A percentile compares a stretch with the other conserved stretches of the same genome.
phyloP scores from a whole-genome alignment of 306 rosid genomes.

The Nissolia schottii region DNA sequence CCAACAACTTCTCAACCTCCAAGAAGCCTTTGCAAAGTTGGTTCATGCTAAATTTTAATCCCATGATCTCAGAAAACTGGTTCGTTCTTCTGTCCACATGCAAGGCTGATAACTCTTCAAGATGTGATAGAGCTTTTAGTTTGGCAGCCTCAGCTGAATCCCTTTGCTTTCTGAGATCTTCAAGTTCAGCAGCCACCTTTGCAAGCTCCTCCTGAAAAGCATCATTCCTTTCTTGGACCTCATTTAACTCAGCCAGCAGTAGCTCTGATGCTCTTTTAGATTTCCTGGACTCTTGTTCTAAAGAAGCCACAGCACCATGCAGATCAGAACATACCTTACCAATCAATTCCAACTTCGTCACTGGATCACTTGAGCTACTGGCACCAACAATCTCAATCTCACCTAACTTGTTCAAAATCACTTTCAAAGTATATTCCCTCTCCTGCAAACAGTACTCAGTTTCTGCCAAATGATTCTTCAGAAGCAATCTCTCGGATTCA shows the following conservation, averaged over 20 bases:
- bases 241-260: conserved; percentile 88
- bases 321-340: conserved; percentile 54
- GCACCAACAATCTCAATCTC: conserved; percentile 59
- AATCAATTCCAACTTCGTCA: conserved; percentile 57
- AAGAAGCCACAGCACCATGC: conserved; percentile 43
- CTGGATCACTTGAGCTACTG: conserved; percentile 46
- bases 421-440: conserved; percentile 45
- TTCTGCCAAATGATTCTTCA: conserved; percentile 60
- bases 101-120: conserved; percentile 57
- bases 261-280: conserved; percentile 89
- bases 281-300: conserved; percentile 72
- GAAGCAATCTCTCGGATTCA: conserved; percentile 56
- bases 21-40: conserved; percentile 54
- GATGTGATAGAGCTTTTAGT: conserved; percentile 61
- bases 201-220: conserved; percentile 82
- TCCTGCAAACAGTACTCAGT: conserved; percentile 58
- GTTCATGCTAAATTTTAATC: conserved; percentile 56
- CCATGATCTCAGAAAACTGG: conserved; percentile 57
- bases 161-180: conserved; percentile 56
- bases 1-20: conserved; percentile 49
- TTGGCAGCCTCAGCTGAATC: conserved; percentile 65
- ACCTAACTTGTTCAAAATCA: conserved; percentile 46
- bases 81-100: conserved; percentile 45
- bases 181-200: conserved; percentile 54
- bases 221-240: conserved; percentile 97